Conservation (phyloP, 208 protist genomes). For the Leishmania braziliensis region DNA sequence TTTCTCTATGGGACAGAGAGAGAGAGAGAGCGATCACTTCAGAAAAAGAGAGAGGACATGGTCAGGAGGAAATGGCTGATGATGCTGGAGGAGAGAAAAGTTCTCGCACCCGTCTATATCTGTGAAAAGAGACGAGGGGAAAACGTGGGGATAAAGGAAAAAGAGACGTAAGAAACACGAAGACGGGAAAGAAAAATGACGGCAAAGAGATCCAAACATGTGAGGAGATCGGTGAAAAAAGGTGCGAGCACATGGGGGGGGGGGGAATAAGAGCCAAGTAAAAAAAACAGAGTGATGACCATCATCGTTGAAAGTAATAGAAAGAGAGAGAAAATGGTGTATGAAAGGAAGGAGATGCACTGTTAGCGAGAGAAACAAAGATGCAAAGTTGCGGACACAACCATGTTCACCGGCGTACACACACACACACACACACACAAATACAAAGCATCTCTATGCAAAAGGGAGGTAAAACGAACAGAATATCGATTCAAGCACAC, state of each 20-base stretch:
- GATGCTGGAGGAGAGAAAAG: background rate
- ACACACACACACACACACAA: background rate
- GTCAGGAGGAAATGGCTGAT: background rate
- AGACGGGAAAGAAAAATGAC: background rate
- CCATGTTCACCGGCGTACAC: background rate
- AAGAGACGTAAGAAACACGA: background rate
- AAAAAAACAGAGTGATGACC: background rate
- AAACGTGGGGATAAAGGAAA: background rate
- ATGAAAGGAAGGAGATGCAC: background rate
- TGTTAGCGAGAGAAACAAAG: background rate
- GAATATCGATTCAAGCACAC: background rate
- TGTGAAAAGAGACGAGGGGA: background rate
- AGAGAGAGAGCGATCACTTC: background rate
- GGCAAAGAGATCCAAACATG: background rate
- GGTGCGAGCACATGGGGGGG: background rate
- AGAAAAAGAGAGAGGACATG: background rate
- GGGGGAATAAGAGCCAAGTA: background rate
- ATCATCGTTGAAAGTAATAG: background rate
- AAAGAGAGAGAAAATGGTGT: background rate
- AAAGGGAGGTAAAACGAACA: too few species aligned
- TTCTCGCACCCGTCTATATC: background rate
- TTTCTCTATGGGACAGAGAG: background rate
- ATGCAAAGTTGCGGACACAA: background rate
- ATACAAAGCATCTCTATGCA: too few species aligned
- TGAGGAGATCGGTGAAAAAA: background rate